These are phyloP conservation scores for Abortiporus biennis DNA, from an alignment of 1,284 basidiomycete genomes.

Conservation along the genomic window DNA sequence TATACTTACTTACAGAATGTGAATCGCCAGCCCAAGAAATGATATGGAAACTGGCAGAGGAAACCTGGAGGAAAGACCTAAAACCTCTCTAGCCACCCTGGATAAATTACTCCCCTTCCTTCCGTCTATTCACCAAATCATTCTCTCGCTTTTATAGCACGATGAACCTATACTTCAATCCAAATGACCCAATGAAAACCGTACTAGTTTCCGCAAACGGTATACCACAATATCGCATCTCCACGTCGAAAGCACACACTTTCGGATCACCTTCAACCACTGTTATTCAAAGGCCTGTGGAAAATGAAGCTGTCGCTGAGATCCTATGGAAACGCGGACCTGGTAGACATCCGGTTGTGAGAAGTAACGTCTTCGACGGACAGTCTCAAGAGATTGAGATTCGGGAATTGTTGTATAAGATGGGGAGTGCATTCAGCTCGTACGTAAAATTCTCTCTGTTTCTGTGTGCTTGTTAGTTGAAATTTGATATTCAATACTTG, in stretches of 20 bases:
- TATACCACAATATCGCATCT: conserved; percentile 39
- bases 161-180: conserved; percentile 46
- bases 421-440: conserved; percentile 34
- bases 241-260: conserved; percentile 29
- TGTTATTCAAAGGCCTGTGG: conserved; percentile 30
- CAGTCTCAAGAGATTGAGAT: conserved; percentile 29
- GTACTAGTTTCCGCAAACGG: conserved; percentile 43
- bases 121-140: no score
- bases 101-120: no score
- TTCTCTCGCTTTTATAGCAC: no score
- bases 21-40: no score
- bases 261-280: conserved; percentile 26
- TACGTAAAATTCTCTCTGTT: no score
- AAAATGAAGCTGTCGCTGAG: conserved; percentile 38
- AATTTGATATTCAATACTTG: no score
- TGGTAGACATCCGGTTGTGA: conserved; percentile 38
- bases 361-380: conserved; percentile 33
- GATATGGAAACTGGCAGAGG: no score
- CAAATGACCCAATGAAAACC: conserved; percentile 42
- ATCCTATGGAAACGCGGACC: conserved; percentile 39
- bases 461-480: not conserved
- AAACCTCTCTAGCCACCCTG: no score
- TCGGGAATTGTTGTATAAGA: conserved; percentile 38
- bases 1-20: no score
- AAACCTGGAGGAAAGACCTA: no score